Conservation (phyloP, 495 filamentous ascomycete species). For the Cairneyella variabilis region DNA sequence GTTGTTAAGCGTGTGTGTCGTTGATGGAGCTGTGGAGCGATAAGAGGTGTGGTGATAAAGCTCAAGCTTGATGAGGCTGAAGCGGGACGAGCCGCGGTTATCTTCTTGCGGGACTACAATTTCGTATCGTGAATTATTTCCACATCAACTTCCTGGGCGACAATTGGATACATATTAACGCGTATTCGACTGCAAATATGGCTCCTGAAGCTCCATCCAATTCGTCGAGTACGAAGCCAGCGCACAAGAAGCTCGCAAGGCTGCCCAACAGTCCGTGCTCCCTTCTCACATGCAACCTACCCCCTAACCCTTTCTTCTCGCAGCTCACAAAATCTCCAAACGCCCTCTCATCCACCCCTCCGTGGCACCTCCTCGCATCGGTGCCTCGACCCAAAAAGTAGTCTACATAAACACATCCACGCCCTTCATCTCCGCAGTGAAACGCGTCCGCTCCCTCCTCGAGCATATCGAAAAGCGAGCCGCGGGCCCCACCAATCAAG, state of each 20-base stretch:
- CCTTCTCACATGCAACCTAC: constrained; percentile 4
- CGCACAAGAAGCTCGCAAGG: constrained; percentile 14
- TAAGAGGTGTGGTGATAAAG: background rate
- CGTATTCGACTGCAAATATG: background rate
- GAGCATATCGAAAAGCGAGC: constrained; percentile 57
- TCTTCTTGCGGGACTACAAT: too few relatives aligned
- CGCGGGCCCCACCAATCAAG: constrained; percentile 20
- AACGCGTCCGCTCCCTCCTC: constrained; percentile 74
- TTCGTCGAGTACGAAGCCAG: background rate
- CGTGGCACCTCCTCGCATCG: constrained; percentile 54
- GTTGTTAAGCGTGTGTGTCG: too few relatives aligned
- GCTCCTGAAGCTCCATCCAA: background rate
- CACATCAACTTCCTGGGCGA: too few relatives aligned
- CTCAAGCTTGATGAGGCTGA: background rate
- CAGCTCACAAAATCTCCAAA: constrained; percentile 53
- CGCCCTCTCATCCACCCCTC: constrained; percentile 69
- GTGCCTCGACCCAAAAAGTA: constrained; percentile 49
- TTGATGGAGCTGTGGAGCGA: constrained; percentile 14
- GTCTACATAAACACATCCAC: constrained; percentile 76
- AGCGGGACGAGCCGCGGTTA: too few relatives aligned
- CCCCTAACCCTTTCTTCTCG: constrained; percentile 19
- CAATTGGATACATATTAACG: background rate
- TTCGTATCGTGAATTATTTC: too few relatives aligned
- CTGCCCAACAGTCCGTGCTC: constrained; percentile 12
- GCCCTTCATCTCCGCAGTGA: constrained; percentile 77